Evolutionary conservation across 441 rosid genomes (phyloP), one percentile per base, ranked within the genome.

Genomic region (Aquilaria agallochum): DNA sequence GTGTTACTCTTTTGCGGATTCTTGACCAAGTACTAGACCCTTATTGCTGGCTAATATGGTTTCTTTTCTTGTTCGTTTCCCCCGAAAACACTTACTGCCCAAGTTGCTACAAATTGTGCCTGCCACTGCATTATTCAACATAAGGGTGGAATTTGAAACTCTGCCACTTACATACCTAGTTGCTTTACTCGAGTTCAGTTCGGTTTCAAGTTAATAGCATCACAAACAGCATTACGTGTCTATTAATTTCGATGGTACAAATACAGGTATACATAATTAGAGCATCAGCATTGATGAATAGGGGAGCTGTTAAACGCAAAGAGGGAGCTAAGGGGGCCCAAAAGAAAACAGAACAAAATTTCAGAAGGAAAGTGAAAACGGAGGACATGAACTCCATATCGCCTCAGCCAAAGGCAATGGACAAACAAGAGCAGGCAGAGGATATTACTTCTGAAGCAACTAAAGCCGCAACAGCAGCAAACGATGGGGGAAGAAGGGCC

Each of bases 241-340:
- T 1, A 20, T 20, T 20, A 27, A 54, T 47, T 5, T 52, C 32
- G 50, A 0, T 14, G 42, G 11, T 62, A 11, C 11, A 50, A 4
- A 11, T 72, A 73, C 77, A 84, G 87, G 53, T 79, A 54, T 74
- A 81, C 67, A 72, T 68, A 55, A 72, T 79, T 53, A 79, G 74
- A 72, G 72, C 70, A 50, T 72, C 79, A 2, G 47, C 60, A 47
- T 8, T 7, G 27, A 59, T 61, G 9, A 34, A 59, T 63, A 36
- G 20, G 45, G 53, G 47, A 30, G 46, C 45, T 42, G 20, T 31
- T 14, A 31, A 9, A 6, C 63, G 58, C 7, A 44, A 58, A 15
- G 70, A 50, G 45, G 48, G 69, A 31, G 3, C 15, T 33, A 20
- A 32, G 4, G 13, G 40, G 31, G 27, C 36, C 31, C 68, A 57